phyloP scores from a whole-genome alignment of 345 rosid species.

The Eucalyptus rudis region DNA sequence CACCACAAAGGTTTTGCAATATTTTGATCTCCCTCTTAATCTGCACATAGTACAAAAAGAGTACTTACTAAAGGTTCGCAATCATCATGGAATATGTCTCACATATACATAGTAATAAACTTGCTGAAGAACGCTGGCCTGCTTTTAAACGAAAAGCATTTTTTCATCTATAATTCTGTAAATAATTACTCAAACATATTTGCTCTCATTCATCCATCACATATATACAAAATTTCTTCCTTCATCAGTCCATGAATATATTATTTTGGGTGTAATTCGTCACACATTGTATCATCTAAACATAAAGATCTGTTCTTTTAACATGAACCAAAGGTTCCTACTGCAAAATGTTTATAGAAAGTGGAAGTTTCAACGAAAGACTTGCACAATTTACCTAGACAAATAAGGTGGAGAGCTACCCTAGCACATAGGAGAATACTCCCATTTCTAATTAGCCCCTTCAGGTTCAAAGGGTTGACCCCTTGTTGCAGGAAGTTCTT shows the following conservation, averaged over 20 bases:
- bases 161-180: background rate
- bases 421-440: background rate
- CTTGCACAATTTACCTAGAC: background rate
- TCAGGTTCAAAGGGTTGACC: background rate
- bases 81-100: background rate
- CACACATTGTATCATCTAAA: background rate
- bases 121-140: background rate
- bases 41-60: conserved; percentile 19
- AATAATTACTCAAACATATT: background rate
- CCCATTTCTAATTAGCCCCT: background rate
- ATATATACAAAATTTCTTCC: background rate
- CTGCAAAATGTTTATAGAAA: background rate
- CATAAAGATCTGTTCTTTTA: background rate
- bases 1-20: conserved; percentile 94
- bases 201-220: background rate
- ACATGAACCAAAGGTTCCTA: background rate
- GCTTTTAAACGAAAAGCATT: background rate
- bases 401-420: background rate
- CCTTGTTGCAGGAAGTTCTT: background rate
- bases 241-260: background rate
- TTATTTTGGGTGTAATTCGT: background rate
- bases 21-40: conserved; percentile 97
- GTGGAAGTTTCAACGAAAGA: background rate
- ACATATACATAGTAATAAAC: background rate
- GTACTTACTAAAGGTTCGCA: background rate